Evolutionary conservation across 208 protist genomes (phyloP).

Genomic region (Herpetomonas muscarum): DNA sequence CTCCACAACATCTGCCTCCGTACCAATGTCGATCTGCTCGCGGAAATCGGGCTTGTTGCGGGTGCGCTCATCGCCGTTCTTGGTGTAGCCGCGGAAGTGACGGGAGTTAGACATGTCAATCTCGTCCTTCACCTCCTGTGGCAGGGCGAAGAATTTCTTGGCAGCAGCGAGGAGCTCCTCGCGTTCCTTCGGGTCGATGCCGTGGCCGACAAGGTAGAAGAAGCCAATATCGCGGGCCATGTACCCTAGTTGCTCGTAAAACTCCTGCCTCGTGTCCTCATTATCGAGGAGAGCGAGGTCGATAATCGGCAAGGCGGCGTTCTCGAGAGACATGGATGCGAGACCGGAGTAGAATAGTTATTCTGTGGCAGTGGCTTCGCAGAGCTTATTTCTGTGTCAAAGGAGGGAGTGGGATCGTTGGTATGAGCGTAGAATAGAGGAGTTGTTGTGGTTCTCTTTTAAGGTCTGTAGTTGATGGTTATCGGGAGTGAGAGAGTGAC

Average conservation of each 20-base stretch:
- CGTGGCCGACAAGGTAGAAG: conserved; percentile 18
- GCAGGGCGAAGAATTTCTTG: conserved; percentile 14
- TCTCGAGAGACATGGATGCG: neutral
- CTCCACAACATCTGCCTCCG: neutral
- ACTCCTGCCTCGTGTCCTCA: conserved; percentile 6
- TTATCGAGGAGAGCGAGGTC: conserved; percentile 15
- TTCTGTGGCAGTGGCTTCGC: too few species aligned
- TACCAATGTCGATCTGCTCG: conserved; percentile 13
- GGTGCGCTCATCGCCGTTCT: conserved; percentile 4
- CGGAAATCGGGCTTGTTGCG: conserved; percentile 18
- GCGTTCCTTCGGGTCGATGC: conserved; percentile 9
- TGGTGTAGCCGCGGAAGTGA: conserved; percentile 18
- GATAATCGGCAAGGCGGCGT: conserved; percentile 8
- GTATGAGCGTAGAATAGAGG: too few species aligned
- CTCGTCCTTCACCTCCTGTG: conserved; percentile 17
- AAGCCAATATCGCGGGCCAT: conserved; percentile 15
- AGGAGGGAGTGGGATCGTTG: too few species aligned
- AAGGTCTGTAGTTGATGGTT: too few species aligned
- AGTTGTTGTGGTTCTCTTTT: too few species aligned
- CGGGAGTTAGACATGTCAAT: conserved; percentile 11
- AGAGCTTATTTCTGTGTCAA: too few species aligned
- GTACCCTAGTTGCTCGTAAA: conserved; percentile 13
- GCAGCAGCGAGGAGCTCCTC: conserved; percentile 5
- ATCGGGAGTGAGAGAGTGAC: too few species aligned
- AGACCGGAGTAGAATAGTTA: neutral